Evolutionary conservation across 228 moss, liverwort and hornwort species (phyloP), one percentile per base, ranked within the genome.

Genomic region (Sphagnum fallax): DNA sequence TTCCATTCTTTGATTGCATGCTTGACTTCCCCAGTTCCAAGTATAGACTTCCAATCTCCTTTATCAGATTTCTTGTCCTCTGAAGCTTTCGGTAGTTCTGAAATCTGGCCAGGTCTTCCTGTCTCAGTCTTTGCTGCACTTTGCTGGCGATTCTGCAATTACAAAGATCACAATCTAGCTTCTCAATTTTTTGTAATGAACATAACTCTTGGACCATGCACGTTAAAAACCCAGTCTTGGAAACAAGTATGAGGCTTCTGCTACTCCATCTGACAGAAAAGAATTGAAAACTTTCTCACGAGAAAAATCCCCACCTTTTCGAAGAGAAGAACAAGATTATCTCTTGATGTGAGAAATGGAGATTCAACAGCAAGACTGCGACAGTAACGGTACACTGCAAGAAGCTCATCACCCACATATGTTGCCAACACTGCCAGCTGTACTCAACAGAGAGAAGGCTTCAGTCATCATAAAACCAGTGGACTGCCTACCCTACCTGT

Each of bases 401-500:
- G 85, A 72, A 85, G 72, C 70, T 85, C 85, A 73, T 85, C 85
- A 12, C 82, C 79, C 50, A 85, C 85, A 55, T 85, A 85, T 12
- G 85, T 85, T 55, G 85, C 81, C 72, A 85, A 69, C 53, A 85
- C 85, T 53, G 85, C 85, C 72, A 85, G 69, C 85, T 85, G 85
- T 68, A 78, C 64, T 47, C 55, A 32, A 32, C 32, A 32, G 32
- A 32, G 32, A 32, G 32, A 32, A 32, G 32, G 32, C 32, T 32
- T 32, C 32, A 32, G 32, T 32, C 32, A 3, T 32, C 32, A 32
- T 32, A 32, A 32, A 32, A 32, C 32, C 32, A 32, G 32, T 32
- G 32, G 32, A 32, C 32, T 32, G 32, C 32, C 32, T 32, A 32
- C 32, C 32, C 32, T 32, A 32, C 2, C 32, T 2, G 32, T 32